phyloP scores from a whole-genome alignment of 805 yeast genomes.

The Yarrowia divulgata region DNA sequence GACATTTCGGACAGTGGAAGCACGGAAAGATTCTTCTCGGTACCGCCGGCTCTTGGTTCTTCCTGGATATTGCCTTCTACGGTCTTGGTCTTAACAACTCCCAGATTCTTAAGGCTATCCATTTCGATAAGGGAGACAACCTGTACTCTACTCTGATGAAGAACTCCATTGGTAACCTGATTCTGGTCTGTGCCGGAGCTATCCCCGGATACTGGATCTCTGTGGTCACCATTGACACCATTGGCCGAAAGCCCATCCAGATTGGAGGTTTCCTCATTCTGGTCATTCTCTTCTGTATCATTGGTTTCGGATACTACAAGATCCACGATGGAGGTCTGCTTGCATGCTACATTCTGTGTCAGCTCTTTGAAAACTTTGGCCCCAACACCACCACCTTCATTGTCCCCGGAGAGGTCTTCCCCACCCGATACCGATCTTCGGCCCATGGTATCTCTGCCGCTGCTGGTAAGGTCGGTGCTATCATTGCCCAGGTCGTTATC shows the following conservation, averaged over 20 bases:
- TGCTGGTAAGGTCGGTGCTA: conserved; percentile 69
- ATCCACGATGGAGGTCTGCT: conserved; percentile 51
- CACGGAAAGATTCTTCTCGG: conserved; percentile 75
- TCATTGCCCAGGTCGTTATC: conserved; percentile 55
- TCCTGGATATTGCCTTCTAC: conserved; percentile 68
- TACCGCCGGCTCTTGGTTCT: conserved; percentile 66
- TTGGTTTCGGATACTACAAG: conserved; percentile 62
- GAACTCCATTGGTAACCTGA: conserved; percentile 81
- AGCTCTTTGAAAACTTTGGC: conserved; percentile 72
- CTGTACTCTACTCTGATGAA: conserved; percentile 61
- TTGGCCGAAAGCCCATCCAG: conserved; percentile 67
- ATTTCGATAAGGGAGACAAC: conserved; percentile 68
- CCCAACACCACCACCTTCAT: conserved; percentile 70
- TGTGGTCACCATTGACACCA: conserved; percentile 59
- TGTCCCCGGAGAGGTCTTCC: conserved; percentile 70
- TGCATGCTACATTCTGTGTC: conserved; percentile 65
- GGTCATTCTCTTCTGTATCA: conserved; percentile 61
- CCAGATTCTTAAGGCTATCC: conserved; percentile 59
- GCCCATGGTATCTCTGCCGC: conserved; percentile 75
- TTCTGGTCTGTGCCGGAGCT: conserved; percentile 91
- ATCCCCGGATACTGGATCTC: conserved; percentile 70
- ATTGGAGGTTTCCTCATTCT: conserved; percentile 63
- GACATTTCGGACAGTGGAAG: conserved; percentile 85
- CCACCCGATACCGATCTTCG: conserved; percentile 69
- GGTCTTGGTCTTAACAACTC: conserved; percentile 65